These are phyloP conservation scores for Vachellia collinsii DNA, from an alignment of 306 rosid genomes.

Conservation along the genomic window DNA sequence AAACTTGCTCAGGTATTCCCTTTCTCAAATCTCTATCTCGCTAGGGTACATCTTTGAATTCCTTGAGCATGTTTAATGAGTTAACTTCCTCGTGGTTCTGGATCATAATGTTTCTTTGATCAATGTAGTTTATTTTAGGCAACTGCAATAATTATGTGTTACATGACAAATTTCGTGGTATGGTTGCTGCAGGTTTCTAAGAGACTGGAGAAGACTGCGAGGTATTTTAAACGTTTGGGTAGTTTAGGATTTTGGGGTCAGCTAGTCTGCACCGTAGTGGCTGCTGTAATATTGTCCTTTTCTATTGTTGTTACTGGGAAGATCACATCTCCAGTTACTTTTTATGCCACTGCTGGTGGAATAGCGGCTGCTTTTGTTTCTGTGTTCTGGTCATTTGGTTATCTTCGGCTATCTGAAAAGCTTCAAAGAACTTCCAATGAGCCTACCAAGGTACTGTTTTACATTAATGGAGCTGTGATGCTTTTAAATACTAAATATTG, in stretches of 20 bases:
- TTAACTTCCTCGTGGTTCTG: constrained; percentile 11
- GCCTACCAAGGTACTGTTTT: constrained; percentile 69
- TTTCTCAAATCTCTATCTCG: background rate
- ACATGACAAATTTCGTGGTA: background rate
- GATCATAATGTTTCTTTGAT: background rate
- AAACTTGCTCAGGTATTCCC: constrained; percentile 80
- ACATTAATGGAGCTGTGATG: background rate
- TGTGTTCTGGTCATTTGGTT: constrained; percentile 97
- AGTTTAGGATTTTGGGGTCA: constrained; percentile 95
- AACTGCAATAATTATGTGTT: background rate
- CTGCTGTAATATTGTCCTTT: constrained; percentile 95
- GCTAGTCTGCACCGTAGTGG: constrained; percentile 82
- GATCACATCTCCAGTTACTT: constrained; percentile 82
- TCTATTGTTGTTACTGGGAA: constrained; percentile 82
- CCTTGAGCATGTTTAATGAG: background rate
- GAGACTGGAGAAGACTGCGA: constrained; percentile 86
- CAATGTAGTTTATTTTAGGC: background rate
- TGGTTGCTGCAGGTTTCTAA: constrained; percentile 75
- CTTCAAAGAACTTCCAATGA: constrained; percentile 76
- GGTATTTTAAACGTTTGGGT: constrained; percentile 91
- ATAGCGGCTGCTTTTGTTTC: constrained; percentile 90
- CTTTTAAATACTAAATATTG: background rate
- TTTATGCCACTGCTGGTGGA: constrained; percentile 92
- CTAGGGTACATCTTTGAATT: constrained; percentile 7
- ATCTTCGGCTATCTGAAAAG: constrained; percentile 88